Conservation (phyloP, 768 basidiomycete species). For the Trametes sanguinea region DNA sequence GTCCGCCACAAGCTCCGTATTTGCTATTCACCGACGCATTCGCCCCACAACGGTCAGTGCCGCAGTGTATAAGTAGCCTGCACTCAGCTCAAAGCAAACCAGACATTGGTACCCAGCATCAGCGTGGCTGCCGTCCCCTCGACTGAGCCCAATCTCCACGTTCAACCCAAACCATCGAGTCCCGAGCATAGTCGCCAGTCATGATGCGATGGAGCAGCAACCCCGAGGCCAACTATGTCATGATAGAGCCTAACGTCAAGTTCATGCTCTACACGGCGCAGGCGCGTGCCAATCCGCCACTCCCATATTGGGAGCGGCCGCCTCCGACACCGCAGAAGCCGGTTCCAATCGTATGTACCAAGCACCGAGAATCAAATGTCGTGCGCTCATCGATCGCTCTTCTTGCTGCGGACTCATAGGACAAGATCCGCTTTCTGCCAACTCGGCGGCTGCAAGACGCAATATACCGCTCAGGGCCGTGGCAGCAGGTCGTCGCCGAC, state of each 20-base stretch:
- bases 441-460: conserved; percentile 8
- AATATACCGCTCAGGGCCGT: not conserved
- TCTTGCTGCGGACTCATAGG: not conserved
- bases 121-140: no score
- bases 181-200: no score
- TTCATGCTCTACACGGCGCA: not conserved
- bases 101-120: no score
- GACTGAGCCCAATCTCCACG: no score
- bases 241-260: conserved; percentile 16
- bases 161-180: no score
- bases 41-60: not conserved
- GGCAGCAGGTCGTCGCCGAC: conserved; percentile 6
- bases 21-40: not conserved
- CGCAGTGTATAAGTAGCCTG: not conserved
- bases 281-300: not conserved
- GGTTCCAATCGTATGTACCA: not conserved
- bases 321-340: not conserved
- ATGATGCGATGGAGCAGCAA: not conserved
- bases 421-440: conserved; percentile 12
- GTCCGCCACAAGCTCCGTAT: not conserved
- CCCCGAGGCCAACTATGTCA: conserved; percentile 9
- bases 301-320: conserved; percentile 11
- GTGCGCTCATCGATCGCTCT: no score
- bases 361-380: no score
- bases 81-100: no score